A percentile compares a stretch with the other conserved stretches of the same genome.
phyloP scores from a whole-genome alignment of 352 stramenopile species.

The Phytophthora macrochlamydospora region DNA sequence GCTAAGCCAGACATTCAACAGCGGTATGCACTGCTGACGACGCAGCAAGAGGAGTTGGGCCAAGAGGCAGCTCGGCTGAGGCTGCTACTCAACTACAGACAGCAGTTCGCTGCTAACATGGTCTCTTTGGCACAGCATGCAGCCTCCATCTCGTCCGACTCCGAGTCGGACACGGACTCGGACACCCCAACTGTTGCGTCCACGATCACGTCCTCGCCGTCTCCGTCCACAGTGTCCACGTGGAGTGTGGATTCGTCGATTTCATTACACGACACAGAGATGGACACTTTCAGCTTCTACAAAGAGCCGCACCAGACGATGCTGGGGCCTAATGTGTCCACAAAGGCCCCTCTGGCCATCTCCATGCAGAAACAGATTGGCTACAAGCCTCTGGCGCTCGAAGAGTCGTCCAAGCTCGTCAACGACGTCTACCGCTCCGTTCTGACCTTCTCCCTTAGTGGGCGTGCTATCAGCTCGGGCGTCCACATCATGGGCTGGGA shows the following conservation, averaged over 20 bases:
- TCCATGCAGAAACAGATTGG: constrained; percentile 52
- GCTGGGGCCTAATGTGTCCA: constrained; percentile 24
- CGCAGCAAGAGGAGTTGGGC: constrained; percentile 48
- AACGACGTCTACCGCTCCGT: constrained; percentile 56
- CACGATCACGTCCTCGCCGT: constrained; percentile 19
- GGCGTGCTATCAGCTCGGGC: constrained; percentile 49
- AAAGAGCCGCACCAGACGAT: constrained; percentile 39
- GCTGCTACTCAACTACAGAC: constrained; percentile 42
- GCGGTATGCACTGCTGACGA: constrained; percentile 40
- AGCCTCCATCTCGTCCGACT: constrained; percentile 16
- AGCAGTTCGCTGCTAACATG: constrained; percentile 49
- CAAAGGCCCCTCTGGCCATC: constrained; percentile 32
- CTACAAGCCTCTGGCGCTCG: constrained; percentile 45
- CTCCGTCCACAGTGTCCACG: constrained; percentile 6
- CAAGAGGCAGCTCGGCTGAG: constrained; percentile 48
- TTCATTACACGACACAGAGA: constrained; percentile 20
- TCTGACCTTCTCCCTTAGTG: constrained; percentile 58
- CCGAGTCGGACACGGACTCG: constrained; percentile 33
- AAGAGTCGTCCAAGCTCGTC: constrained; percentile 40
- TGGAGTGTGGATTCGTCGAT: constrained; percentile 18
- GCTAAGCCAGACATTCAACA: constrained; percentile 31
- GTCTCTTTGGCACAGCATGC: constrained; percentile 22
- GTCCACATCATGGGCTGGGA: constrained; percentile 68
- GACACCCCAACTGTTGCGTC: constrained; percentile 30
- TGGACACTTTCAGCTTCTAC: constrained; percentile 49